A percentile compares a stretch with the other conserved stretches of the same genome.
These are phyloP conservation scores for Wickerhamiella hasegawae DNA, from an alignment of 805 yeast genomes.

Conservation along the genomic window DNA sequence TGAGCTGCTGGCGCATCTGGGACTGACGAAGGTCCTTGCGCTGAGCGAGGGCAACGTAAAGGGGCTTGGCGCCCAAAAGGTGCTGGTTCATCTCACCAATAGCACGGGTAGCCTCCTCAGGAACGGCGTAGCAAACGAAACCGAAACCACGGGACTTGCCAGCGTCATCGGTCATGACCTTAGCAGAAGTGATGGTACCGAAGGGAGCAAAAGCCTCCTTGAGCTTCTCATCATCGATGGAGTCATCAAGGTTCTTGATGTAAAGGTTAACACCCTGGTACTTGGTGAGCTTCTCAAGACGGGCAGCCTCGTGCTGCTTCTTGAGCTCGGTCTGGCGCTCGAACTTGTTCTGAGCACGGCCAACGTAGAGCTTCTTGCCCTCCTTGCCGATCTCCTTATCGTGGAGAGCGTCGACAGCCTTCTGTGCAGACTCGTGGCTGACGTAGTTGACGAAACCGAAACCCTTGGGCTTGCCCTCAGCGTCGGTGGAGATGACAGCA, in stretches of 20 bases:
- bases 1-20: slow-evolving; percentile 94
- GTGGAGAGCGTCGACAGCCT: slow-evolving; percentile 85
- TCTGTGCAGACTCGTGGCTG: slow-evolving; percentile 70
- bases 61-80: slow-evolving; percentile 87
- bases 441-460: slow-evolving; percentile 92
- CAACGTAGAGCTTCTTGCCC: slow-evolving; percentile 80
- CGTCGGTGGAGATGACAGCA: slow-evolving; percentile 60
- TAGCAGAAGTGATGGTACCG: slow-evolving; percentile 90
- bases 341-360: slow-evolving; percentile 97
- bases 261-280: slow-evolving; percentile 96
- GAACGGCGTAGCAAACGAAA: slow-evolving; percentile 91
- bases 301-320: slow-evolving; percentile 82
- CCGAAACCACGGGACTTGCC: slow-evolving; percentile 98
- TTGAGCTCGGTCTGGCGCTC: slow-evolving; percentile 94
- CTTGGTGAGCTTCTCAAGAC: slow-evolving; percentile 81
- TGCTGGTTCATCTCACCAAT: slow-evolving; percentile 97
- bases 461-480: slow-evolving; percentile 81
- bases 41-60: slow-evolving; percentile 97
- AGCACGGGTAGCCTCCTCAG: slow-evolving; percentile 98
- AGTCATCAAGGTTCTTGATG: slow-evolving; percentile 90
- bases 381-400: slow-evolving; percentile 52
- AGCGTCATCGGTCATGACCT: slow-evolving; percentile 85
- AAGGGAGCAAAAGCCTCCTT: slow-evolving; percentile 84
- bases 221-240: slow-evolving; percentile 79
- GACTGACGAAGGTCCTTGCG: slow-evolving; percentile 95